Percentiles rank a stretch among this genome's conserved stretches.
These are phyloP conservation scores for Lactarius hengduanensis DNA, from an alignment of 768 basidiomycete genomes.

Conservation along the genomic window DNA sequence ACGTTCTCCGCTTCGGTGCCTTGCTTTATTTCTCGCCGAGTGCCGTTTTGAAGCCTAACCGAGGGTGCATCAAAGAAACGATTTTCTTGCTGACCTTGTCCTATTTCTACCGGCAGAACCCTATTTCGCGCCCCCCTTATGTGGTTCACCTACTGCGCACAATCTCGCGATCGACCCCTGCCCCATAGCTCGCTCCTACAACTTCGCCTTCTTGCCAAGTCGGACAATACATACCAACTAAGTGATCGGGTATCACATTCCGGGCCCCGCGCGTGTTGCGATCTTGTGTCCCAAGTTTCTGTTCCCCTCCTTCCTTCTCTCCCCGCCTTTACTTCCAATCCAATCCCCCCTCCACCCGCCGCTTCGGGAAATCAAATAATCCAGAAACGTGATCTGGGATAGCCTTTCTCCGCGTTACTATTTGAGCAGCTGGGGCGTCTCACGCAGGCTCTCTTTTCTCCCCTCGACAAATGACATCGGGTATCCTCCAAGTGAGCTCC, in stretches of 20 bases:
- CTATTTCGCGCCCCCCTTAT: slow-evolving; percentile 22
- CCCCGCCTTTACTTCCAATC: neutral
- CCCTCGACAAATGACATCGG: slow-evolving; percentile 35
- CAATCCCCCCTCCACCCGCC: slow-evolving; percentile 4
- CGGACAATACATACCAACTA: slow-evolving; percentile 4
- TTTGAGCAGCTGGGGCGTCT: slow-evolving; percentile 21
- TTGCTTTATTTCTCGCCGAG: slow-evolving; percentile 16
- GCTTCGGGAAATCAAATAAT: slow-evolving; percentile 29
- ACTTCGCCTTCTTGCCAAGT: slow-evolving; percentile 5
- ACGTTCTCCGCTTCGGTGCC: slow-evolving; percentile 27
- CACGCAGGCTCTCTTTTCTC: slow-evolving; percentile 32
- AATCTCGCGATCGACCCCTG: slow-evolving; percentile 19
- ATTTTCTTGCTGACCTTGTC: slow-evolving; percentile 15
- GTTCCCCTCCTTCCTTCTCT: slow-evolving; percentile 10
- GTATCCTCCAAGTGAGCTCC: slow-evolving; percentile 34
- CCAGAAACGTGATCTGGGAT: slow-evolving; percentile 25
- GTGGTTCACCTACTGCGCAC: slow-evolving; percentile 11
- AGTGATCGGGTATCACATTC: slow-evolving; percentile 22
- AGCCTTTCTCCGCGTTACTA: slow-evolving; percentile 25
- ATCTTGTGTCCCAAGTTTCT: slow-evolving; percentile 20
- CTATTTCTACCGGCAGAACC: slow-evolving; percentile 17
- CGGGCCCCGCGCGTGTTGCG: slow-evolving; percentile 15
- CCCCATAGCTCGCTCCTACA: neutral
- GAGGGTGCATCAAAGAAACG: slow-evolving; percentile 22
- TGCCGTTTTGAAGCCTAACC: slow-evolving; percentile 16